A percentile compares a stretch with the other conserved stretches of the same genome.
These are phyloP conservation scores for Syncephalastrum monosporum DNA, from an alignment of 371 early-diverging fungal genomes.

Conservation along the genomic window DNA sequence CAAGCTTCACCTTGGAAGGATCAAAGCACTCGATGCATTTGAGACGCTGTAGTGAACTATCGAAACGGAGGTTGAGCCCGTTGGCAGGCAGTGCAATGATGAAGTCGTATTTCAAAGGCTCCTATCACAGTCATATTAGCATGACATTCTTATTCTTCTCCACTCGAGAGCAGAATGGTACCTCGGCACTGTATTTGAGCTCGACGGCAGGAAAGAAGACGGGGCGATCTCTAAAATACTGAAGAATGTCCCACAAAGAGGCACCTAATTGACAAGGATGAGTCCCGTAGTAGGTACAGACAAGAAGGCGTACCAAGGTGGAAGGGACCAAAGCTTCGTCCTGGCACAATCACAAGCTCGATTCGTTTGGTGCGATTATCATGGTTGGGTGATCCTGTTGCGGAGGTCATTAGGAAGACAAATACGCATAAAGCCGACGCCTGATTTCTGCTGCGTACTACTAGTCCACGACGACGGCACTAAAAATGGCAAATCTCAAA, in stretches of 20 bases:
- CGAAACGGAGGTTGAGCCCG: conserved; percentile 64
- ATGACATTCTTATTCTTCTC: no score
- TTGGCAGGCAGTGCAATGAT: conserved; percentile 61
- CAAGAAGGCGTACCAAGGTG: conserved; percentile 41
- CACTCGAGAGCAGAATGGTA: conserved; percentile 15
- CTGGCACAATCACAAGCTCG: conserved; percentile 55
- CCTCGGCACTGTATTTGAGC: conserved; percentile 65
- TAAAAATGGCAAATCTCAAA: conserved; percentile 1
- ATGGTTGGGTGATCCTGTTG: conserved; percentile 18
- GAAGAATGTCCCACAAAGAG: conserved; percentile 57
- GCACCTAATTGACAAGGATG: conserved; percentile 31
- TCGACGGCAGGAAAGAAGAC: conserved; percentile 64
- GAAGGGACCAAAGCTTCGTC: conserved; percentile 58
- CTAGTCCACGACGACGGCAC: no score
- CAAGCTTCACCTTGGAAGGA: conserved; percentile 56
- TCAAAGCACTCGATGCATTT: conserved; percentile 66
- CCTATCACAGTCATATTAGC: conserved; percentile 24
- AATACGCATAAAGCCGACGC: no score
- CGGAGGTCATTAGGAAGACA: conserved; percentile 9
- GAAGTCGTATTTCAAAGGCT: conserved; percentile 59
- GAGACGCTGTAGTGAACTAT: conserved; percentile 62
- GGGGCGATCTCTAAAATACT: conserved; percentile 48
- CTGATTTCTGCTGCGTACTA: no score
- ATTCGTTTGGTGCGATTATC: conserved; percentile 37
- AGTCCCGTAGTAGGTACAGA: not conserved